Conservation (phyloP, 345 rosid genomes). For the Citrus medica region DNA sequence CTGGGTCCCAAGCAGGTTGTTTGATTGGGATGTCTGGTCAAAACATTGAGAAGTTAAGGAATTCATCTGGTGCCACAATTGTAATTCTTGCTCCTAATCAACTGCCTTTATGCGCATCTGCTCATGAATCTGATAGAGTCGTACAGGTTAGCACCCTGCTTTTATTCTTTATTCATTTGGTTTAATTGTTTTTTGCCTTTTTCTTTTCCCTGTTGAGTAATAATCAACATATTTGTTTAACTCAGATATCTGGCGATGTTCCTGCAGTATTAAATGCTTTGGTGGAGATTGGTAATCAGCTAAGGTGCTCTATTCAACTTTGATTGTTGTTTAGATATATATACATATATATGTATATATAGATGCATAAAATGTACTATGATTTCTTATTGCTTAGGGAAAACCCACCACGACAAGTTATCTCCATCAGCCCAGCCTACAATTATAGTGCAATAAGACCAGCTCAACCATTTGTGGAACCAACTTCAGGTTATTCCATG, state of each 20-base stretch:
- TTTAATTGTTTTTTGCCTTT: background rate
- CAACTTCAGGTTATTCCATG: constrained; percentile 53
- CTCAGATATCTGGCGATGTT: constrained; percentile 58
- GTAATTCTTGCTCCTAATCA: constrained; percentile 61
- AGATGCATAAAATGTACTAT: too few species aligned
- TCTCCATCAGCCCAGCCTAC: constrained; percentile 58
- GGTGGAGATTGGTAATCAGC: constrained; percentile 52
- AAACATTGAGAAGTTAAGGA: constrained; percentile 64
- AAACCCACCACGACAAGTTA: constrained; percentile 63
- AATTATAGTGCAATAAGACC: constrained; percentile 36
- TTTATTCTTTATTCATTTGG: background rate
- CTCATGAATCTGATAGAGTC: constrained; percentile 65
- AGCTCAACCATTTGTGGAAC: constrained; percentile 38
- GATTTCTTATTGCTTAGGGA: constrained; percentile 31
- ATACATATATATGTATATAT: background rate
- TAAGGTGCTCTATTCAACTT: constrained; percentile 33
- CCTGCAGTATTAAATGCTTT: constrained; percentile 57
- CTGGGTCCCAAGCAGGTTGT: constrained; percentile 63
- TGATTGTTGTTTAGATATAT: background rate
- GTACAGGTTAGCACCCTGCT: constrained; percentile 41
- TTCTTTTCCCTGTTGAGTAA: background rate
- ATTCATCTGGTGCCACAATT: constrained; percentile 53
- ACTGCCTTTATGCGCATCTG: constrained; percentile 64
- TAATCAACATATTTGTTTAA: constrained; percentile 6
- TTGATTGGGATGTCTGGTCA: constrained; percentile 60